Base-by-base conservation (phyloP, 2,329 filamentous ascomycete genomes). In the Cladosporium sp. region DNA sequence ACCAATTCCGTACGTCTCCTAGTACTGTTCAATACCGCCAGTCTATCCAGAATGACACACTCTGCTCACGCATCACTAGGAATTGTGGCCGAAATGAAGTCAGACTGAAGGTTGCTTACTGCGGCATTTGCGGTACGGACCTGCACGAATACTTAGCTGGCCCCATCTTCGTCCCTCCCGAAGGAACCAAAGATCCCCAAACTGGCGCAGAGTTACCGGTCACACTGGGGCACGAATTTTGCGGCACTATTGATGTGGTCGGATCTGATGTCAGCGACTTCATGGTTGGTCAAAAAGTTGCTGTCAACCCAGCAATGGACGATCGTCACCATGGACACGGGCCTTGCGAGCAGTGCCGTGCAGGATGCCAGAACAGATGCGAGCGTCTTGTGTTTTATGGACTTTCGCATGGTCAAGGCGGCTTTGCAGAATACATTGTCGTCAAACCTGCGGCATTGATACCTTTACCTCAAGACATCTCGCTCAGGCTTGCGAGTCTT, bases 391-490 rank as follows among this genome's bases (percentile, higher is more conserved):
- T 50, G 3, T 61, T 61, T 22, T 56, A 57, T 28, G 59, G 59
- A 6, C 12, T 61, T 1, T 39, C 35, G 13, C 19, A 25, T 12
- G 50, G 40, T 13, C 24, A 48, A 24, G 4, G 75, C 73, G 1
- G 71, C 67, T n/a, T 68, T 47, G 28, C 68, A 63, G 25, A 78
- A 68, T 1, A 66, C 64, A 10, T 66, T 25, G 49, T 42, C 12
- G 59, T 55, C 15, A 54, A 58, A 34, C 57, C 51, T 17, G 48
- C 50, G 47, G 57, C 57, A n/a, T 25, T 58, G 9, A 60, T 56
- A 35, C 47, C 49, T 51, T 32, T 60, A 4, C 56, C 59, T 3
- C 28, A 35, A 10, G 42, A 60, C 15, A 57, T 56, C 13, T 55
- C 57, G 22, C 37, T 58, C 40, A 57, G 56, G 20, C 25, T 61